These are phyloP conservation scores for Nicotiana otophora DNA, from an alignment of 257 asterid species.

Conservation along the genomic window DNA sequence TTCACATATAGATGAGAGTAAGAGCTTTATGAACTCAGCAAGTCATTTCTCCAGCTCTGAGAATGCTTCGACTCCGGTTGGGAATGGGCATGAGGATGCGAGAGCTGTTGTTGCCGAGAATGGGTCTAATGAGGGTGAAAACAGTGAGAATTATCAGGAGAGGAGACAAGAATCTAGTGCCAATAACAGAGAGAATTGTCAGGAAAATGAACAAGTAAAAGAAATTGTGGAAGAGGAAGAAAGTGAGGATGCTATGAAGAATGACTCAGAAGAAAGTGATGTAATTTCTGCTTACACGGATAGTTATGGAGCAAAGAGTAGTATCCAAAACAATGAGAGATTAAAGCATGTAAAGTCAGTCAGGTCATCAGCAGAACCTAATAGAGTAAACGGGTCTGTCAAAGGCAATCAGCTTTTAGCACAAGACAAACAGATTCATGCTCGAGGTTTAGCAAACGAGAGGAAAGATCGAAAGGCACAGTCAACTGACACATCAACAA, in stretches of 20 bases:
- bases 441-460: slow-evolving; percentile 20
- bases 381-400: slow-evolving; percentile 39
- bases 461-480: slow-evolving; percentile 32
- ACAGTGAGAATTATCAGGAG: neutral
- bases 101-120: slow-evolving; percentile 13
- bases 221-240: slow-evolving; percentile 21
- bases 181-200: slow-evolving; percentile 14
- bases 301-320: slow-evolving; percentile 13
- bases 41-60: slow-evolving; percentile 12
- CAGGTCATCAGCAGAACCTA: slow-evolving; percentile 44
- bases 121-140: slow-evolving; percentile 18
- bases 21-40: slow-evolving; percentile 9
- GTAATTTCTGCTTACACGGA: slow-evolving; percentile 21
- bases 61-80: slow-evolving; percentile 17
- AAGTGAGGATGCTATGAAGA: slow-evolving; percentile 15
- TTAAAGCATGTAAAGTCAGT: slow-evolving; percentile 52
- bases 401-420: slow-evolving; percentile 23
- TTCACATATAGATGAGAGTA: slow-evolving; percentile 16
- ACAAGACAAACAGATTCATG: slow-evolving; percentile 18
- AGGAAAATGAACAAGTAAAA: slow-evolving; percentile 22
- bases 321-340: slow-evolving; percentile 31
- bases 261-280: slow-evolving; percentile 23
- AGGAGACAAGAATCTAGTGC: neutral
- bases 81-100: slow-evolving; percentile 13
- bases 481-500: slow-evolving; percentile 39